Base-by-base conservation (phyloP, 345 rosid species). In the Clarkia xantiana region DNA sequence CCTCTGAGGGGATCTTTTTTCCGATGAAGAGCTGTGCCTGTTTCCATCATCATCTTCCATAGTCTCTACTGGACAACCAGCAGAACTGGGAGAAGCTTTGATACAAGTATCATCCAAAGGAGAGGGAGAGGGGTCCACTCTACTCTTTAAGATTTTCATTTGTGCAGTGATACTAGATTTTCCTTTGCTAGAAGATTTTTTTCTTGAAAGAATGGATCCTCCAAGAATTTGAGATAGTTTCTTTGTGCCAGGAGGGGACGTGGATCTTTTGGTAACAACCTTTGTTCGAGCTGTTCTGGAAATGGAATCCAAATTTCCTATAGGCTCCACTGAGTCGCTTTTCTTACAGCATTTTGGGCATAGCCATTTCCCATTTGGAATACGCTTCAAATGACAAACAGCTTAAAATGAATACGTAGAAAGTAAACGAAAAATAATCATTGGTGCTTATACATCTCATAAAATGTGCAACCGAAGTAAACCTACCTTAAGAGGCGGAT, bases 401-500 rank as follows among this genome's bases (percentile, higher is more conserved):
- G n/a, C 19, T 63, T 15, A 44, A 55, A 50, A 38, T 44, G 42
- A 53, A 23, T 29, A 47, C 22, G 45, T 51, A 48, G 22, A 51
- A 15, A 40, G 13, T 16, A 6, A 42, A 40, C 41, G 51, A 12
- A 18, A 40, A 39, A 18, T 52, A 11, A 54, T 17, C 11, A 11
- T 19, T 10, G 15, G 44, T 43, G 25, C 15, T 8, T 42, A 50
- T 34, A 18, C 11, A 22, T 9, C 47, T 43, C 47, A 14, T 3
- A 16, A 47, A 17, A 51, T 22, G 36, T 29, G 36, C 8, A 55
- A 17, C 54, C 4, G 0, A 53, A 12, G 12, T 36, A 23, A 18
- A 29, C 64, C 64, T 76, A 93, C 99, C 99, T 93, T 93, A 64
- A 93, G 91, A 62, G 99, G 97, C 12, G 97, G 99, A 60, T 71